Conservation (phyloP, 2,329 filamentous ascomycete genomes). For the Xylaria digitata region DNA sequence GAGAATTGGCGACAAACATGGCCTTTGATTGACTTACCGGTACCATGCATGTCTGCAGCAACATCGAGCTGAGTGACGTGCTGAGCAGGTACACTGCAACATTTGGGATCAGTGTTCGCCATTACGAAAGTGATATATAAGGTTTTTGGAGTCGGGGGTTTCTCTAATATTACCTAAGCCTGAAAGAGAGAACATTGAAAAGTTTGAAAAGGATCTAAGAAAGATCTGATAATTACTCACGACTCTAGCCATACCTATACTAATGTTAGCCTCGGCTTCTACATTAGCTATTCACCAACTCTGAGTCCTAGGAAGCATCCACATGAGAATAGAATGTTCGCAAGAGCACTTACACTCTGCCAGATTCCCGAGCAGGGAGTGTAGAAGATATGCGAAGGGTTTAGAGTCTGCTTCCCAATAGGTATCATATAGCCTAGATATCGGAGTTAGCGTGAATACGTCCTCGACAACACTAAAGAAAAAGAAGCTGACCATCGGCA, state of each 20-base stretch:
- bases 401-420: slow-evolving; percentile 71
- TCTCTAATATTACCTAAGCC: background rate
- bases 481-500: slow-evolving; percentile 38
- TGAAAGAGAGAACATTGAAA: background rate
- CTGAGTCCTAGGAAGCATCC: background rate
- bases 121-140: background rate
- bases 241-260: slow-evolving; percentile 75
- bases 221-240: slow-evolving; percentile 1
- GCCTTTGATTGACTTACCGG: slow-evolving; percentile 52
- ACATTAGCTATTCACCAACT: background rate
- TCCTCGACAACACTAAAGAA: background rate
- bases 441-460: slow-evolving; percentile 3
- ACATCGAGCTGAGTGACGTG: slow-evolving; percentile 70
- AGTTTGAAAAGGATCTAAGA: background rate
- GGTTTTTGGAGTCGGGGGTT: background rate
- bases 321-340: background rate
- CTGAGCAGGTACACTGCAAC: slow-evolving; percentile 59
- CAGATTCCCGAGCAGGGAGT: slow-evolving; percentile 79
- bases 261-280: slow-evolving; percentile 22
- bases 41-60: slow-evolving; percentile 65
- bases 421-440: slow-evolving; percentile 64
- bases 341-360: slow-evolving; percentile 58
- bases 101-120: background rate
- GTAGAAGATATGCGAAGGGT: slow-evolving; percentile 70
- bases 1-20: slow-evolving; percentile 1